A percentile compares a stretch with the other conserved stretches of the same genome.
These are phyloP conservation scores for Trametes cubensis DNA, from an alignment of 768 basidiomycete genomes.

Conservation along the genomic window DNA sequence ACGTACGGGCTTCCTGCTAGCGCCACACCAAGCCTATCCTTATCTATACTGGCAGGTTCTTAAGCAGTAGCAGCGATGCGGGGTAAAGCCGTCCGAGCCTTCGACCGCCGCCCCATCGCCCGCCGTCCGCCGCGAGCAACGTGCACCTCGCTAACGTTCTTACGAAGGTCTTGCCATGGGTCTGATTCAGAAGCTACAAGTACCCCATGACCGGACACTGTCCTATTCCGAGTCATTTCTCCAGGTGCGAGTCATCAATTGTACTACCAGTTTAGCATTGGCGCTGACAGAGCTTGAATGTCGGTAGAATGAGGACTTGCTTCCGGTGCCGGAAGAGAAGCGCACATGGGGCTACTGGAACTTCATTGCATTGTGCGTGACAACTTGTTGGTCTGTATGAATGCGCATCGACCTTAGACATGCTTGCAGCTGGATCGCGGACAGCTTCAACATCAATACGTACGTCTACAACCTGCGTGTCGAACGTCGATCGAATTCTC, in stretches of 20 bases:
- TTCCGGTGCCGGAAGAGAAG: slow-evolving; percentile 65
- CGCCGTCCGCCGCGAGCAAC: neutral
- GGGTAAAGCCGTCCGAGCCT: neutral
- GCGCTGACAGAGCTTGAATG: neutral
- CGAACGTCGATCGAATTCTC: too few species aligned
- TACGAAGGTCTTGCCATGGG: slow-evolving; percentile 25
- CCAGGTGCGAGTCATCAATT: slow-evolving; percentile 36
- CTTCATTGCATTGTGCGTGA: slow-evolving; percentile 64
- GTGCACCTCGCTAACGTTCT: too few species aligned
- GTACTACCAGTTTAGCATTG: slow-evolving; percentile 12
- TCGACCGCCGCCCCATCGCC: neutral
- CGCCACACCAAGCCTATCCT: neutral
- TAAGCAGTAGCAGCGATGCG: slow-evolving; percentile 11
- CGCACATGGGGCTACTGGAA: slow-evolving; percentile 68
- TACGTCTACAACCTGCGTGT: slow-evolving; percentile 37
- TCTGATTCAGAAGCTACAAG: slow-evolving; percentile 45
- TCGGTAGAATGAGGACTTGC: slow-evolving; percentile 66
- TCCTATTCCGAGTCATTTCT: slow-evolving; percentile 61
- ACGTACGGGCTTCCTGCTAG: slow-evolving; percentile 3
- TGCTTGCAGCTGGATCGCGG: slow-evolving; percentile 68
- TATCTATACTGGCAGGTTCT: slow-evolving; percentile 11
- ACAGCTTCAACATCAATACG: slow-evolving; percentile 81
- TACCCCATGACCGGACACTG: slow-evolving; percentile 54
- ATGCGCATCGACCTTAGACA: slow-evolving; percentile 15
- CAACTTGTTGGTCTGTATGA: neutral